These are phyloP conservation scores for Tetrapisispora pingtungensis DNA, from an alignment of 805 yeast species.

Conservation along the genomic window DNA sequence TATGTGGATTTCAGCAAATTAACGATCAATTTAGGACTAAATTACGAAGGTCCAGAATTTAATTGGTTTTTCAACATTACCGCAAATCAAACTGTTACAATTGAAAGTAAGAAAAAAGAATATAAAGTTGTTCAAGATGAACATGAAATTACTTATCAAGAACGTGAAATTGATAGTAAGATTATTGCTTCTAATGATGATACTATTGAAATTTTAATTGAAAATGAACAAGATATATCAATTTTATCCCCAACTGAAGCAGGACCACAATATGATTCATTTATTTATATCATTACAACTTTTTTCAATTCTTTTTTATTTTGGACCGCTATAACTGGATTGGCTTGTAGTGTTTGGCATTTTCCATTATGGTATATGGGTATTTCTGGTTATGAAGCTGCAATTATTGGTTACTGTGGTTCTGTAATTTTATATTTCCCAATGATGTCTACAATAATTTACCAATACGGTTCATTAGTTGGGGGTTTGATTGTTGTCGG, in stretches of 20 bases:
- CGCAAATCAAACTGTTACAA: neutral
- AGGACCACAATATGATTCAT: constrained; percentile 15
- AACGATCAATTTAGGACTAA: constrained; percentile 31
- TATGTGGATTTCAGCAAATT: constrained; percentile 57
- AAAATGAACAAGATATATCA: constrained; percentile 16
- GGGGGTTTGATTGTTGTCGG: constrained; percentile 64
- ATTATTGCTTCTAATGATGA: constrained; percentile 7
- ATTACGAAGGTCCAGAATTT: constrained; percentile 13
- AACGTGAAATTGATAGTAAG: neutral
- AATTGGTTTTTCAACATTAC: constrained; percentile 12
- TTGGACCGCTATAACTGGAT: constrained; percentile 76
- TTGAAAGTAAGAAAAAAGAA: neutral
- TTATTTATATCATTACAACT: constrained; percentile 28
- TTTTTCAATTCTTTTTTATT: constrained; percentile 61
- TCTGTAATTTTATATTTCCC: constrained; percentile 48
- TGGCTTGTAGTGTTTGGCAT: constrained; percentile 86
- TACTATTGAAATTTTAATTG: constrained; percentile 15
- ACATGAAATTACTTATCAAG: neutral
- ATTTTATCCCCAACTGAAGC: constrained; percentile 6
- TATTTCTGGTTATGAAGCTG: constrained; percentile 84
- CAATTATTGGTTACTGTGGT: constrained; percentile 45
- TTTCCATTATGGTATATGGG: constrained; percentile 99
- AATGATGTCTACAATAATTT: constrained; percentile 21
- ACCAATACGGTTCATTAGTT: constrained; percentile 29
- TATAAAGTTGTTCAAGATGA: constrained; percentile 4